Percentiles rank a stretch among this genome's conserved stretches.
Conservation (phyloP, 1,139 yeast species). For the Arxiozyma heterogenica region DNA sequence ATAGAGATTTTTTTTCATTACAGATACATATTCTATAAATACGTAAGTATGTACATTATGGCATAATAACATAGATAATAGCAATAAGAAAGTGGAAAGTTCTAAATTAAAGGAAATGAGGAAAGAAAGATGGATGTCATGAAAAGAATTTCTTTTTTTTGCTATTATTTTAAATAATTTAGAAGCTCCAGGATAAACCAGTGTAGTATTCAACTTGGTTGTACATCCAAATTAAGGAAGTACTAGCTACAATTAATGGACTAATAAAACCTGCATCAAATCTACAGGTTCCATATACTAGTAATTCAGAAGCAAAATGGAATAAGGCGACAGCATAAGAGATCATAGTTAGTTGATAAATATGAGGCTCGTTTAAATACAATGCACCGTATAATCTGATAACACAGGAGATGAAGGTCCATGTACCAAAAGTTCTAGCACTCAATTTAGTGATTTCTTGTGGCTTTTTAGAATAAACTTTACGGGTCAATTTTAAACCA, state of each 20-base stretch:
- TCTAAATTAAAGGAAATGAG: background rate
- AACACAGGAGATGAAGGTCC: constrained; percentile 85
- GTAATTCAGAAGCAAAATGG: constrained; percentile 82
- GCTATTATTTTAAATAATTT: background rate
- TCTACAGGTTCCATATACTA: constrained; percentile 65
- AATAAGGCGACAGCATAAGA: constrained; percentile 76
- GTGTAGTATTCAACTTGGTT: constrained; percentile 47
- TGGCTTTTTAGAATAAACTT: constrained; percentile 68
- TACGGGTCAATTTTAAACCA: constrained; percentile 62
- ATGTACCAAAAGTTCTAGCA: constrained; percentile 94
- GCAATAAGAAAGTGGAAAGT: background rate
- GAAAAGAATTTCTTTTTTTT: background rate
- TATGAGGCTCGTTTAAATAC: constrained; percentile 54
- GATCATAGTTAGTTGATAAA: constrained; percentile 71
- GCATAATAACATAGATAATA: background rate
- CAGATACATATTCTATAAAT: background rate
- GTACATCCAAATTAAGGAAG: constrained; percentile 54
- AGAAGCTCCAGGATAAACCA: constrained; percentile 11
- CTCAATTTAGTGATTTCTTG: constrained; percentile 62
- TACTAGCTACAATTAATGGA: constrained; percentile 63
- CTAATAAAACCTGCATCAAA: constrained; percentile 85
- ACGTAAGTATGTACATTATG: background rate
- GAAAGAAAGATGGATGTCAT: background rate
- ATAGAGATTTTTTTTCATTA: background rate
- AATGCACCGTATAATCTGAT: constrained; percentile 85